phyloP scores from a whole-genome alignment of 768 basidiomycete species.

The Galerina marginata region DNA sequence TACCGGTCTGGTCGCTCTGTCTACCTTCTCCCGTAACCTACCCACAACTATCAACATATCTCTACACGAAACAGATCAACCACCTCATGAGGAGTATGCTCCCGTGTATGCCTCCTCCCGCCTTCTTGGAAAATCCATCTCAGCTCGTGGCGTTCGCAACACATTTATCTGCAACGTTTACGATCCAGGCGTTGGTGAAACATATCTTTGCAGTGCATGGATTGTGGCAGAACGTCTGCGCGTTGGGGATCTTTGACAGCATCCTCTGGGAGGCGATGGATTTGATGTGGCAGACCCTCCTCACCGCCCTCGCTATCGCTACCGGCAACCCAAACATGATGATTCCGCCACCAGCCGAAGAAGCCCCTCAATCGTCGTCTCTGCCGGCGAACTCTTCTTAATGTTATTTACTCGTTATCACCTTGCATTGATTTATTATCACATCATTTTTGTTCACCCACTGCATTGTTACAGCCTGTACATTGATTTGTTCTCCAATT shows the following conservation, averaged over 20 bases:
- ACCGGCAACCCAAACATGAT: conserved; percentile 41
- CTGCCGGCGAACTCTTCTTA: not conserved
- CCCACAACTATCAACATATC: conserved; percentile 61
- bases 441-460: not conserved
- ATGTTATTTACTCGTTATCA: not conserved
- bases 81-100: conserved; percentile 55
- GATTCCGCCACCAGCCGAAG: conserved; percentile 6
- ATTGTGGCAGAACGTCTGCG: conserved; percentile 74
- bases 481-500: not conserved
- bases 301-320: conserved; percentile 62
- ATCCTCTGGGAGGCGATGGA: conserved; percentile 72
- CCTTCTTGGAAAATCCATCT: conserved; percentile 33
- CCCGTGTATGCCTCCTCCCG: conserved; percentile 40
- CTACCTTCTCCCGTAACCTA: conserved; percentile 70
- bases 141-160: conserved; percentile 33
- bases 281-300: conserved; percentile 67
- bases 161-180: conserved; percentile 45
- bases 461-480: not conserved
- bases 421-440: not conserved
- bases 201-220: conserved; percentile 60
- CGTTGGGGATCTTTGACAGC: conserved; percentile 71
- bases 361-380: not conserved
- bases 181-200: conserved; percentile 51
- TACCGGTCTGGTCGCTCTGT: conserved; percentile 68
- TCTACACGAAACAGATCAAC: conserved; percentile 67